Evolutionary conservation across 352 stramenopile genomes (phyloP), one percentile per base, ranked within the genome.

Genomic region (Pythium scleroteichum): DNA sequence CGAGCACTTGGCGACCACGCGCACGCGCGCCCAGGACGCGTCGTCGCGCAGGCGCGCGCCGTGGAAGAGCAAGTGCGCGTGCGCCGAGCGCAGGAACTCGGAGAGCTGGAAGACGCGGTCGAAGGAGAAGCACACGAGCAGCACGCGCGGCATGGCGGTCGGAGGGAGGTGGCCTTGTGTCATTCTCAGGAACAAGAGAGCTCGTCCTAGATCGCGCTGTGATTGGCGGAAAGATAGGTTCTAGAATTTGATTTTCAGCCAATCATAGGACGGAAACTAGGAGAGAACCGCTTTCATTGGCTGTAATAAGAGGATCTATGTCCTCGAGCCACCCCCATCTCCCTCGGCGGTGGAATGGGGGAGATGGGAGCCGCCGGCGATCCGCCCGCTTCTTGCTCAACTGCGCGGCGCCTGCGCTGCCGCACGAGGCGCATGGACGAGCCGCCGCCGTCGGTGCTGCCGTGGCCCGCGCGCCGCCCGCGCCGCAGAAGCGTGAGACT

Each of bases 111-210:
- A 87, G n/a, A 78, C 64, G 26, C 78, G 64, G 61, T 87, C 78
- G 69, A 84, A 87, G 1, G 78, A 87, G 72, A 84, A 87, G 69
- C 73, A 85, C 20, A 87, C 60, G 39, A 87, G 62, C 40, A 78
- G 72, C 27, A 85, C 67, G 58, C 64, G 53, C 41, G 64, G 40
- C 56, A 66, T 65, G 42, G 53, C 50, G 27, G 23, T 62, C 8
- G 3, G 17, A 2, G 41, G 14, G 24, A 39, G 33, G 35, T 27
- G 20, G 26, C 42, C 42, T 54, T 24, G 4, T 35, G 49, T 29
- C 19, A 20, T 50, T 10, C 12, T n/a, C n/a, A n/a, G n/a, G n/a
- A n/a, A n/a, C n/a, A 52, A 9, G 22, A 33, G 20, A 24, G 44
- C 19, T 62, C 20, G 46, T 61, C 29, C 44, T 5, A 35, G 29